These are phyloP conservation scores for Pseudevernia furfuracea DNA, from an alignment of 495 filamentous ascomycete genomes.

Conservation along the genomic window DNA sequence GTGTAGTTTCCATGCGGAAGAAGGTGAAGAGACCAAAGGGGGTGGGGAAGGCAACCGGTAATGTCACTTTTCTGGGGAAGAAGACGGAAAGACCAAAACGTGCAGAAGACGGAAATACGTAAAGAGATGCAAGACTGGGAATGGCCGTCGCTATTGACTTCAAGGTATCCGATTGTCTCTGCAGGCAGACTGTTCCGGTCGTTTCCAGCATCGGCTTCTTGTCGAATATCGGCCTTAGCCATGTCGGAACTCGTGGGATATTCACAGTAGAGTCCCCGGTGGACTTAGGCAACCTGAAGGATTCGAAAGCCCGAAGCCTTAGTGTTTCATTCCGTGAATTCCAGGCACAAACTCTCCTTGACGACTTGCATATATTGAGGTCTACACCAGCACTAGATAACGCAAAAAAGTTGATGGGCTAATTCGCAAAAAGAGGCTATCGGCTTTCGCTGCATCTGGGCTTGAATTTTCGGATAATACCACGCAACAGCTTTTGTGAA, in stretches of 20 bases:
- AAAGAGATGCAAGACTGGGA: too few relatives aligned
- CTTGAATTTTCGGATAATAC: too few relatives aligned
- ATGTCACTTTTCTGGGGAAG: not conserved
- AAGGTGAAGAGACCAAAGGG: not conserved
- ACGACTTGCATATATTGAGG: too few relatives aligned
- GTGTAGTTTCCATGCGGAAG: not conserved
- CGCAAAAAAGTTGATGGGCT: too few relatives aligned
- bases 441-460: too few relatives aligned
- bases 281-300: not conserved
- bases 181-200: not conserved
- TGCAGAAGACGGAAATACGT: not conserved
- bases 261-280: not conserved
- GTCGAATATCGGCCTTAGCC: not conserved
- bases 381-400: too few relatives aligned
- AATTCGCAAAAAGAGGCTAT: too few relatives aligned
- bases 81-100: not conserved
- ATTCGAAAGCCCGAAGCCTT: not conserved
- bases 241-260: not conserved
- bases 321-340: too few relatives aligned
- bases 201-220: not conserved
- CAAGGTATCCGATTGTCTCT: not conserved
- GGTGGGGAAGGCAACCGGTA: not conserved
- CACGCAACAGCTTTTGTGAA: too few relatives aligned
- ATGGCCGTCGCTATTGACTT: too few relatives aligned
- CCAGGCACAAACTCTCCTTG: too few relatives aligned